These are phyloP conservation scores for Lasiosphaeris hirsuta DNA, from an alignment of 495 filamentous ascomycete genomes.

Conservation along the genomic window DNA sequence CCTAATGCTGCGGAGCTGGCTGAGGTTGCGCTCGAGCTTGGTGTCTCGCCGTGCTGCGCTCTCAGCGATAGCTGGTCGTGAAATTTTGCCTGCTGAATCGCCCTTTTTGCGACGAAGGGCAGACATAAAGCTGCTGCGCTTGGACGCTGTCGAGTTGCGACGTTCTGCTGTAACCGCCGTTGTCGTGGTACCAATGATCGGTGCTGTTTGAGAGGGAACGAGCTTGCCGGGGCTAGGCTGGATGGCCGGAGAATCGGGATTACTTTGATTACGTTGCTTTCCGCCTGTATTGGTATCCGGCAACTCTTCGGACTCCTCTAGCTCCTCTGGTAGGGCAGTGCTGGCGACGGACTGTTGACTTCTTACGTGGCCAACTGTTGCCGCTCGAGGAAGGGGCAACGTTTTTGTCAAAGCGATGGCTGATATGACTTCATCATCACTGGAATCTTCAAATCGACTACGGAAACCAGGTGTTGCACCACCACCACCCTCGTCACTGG, in stretches of 20 bases:
- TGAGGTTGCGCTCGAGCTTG: slow-evolving; percentile 44
- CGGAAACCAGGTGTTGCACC: slow-evolving; percentile 44
- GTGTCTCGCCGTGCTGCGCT: slow-evolving; percentile 51
- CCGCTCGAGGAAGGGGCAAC: slow-evolving; percentile 1
- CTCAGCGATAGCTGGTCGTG: slow-evolving; percentile 41
- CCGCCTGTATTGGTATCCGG: slow-evolving; percentile 21
- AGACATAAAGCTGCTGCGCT: slow-evolving; percentile 40
- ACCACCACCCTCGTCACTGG: slow-evolving; percentile 67
- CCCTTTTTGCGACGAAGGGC: slow-evolving; percentile 48
- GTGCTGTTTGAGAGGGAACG: slow-evolving; percentile 22
- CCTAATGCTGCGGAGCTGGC: slow-evolving; percentile 36
- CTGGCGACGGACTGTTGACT: slow-evolving; percentile 23
- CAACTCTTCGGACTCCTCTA: slow-evolving; percentile 38
- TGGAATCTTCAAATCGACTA: slow-evolving; percentile 80
- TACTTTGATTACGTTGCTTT: neutral
- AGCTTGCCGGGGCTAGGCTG: slow-evolving; percentile 1
- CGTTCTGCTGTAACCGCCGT: neutral
- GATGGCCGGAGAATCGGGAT: neutral
- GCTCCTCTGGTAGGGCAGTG: slow-evolving; percentile 32
- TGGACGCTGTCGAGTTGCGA: slow-evolving; percentile 10
- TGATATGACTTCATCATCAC: slow-evolving; percentile 59
- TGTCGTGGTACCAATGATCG: slow-evolving; percentile 5
- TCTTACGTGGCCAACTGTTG: slow-evolving; percentile 2
- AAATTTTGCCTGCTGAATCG: slow-evolving; percentile 36
- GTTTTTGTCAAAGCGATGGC: slow-evolving; percentile 20